Percentiles rank a stretch among this genome's conserved stretches.
These are phyloP conservation scores for Candida ficus DNA, from an alignment of 805 yeast genomes.

Conservation along the genomic window DNA sequence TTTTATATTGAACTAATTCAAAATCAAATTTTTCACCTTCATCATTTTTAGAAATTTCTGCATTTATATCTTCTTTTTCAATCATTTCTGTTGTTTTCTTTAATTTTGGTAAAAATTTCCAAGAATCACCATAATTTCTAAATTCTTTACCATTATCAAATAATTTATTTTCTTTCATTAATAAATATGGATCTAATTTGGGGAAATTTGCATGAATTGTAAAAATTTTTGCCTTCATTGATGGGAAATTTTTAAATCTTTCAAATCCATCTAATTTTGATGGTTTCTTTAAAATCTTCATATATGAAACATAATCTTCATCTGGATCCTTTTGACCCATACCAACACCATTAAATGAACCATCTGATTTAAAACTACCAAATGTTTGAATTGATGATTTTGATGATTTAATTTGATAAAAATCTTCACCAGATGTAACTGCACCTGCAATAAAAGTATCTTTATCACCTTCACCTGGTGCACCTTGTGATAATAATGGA, in stretches of 20 bases:
- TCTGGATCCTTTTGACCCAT: conserved; percentile 73
- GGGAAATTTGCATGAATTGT: neutral
- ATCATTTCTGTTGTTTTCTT: too few relatives aligned
- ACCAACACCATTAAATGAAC: too few relatives aligned
- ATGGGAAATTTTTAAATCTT: too few relatives aligned
- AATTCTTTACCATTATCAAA: neutral
- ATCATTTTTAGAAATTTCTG: too few relatives aligned
- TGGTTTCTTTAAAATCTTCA: neutral
- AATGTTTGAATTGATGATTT: too few relatives aligned
- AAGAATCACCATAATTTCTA: neutral
- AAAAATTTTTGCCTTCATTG: neutral
- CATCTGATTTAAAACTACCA: conserved; percentile 30
- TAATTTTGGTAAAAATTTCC: too few relatives aligned
- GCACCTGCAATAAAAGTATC: conserved; percentile 63
- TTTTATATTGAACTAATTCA: too few relatives aligned
- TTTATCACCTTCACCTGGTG: conserved; percentile 74
- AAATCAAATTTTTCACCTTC: too few relatives aligned
- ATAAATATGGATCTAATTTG: too few relatives aligned
- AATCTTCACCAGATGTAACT: neutral
- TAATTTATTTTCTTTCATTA: too few relatives aligned
- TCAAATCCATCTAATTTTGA: too few relatives aligned
- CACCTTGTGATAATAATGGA: conserved; percentile 64
- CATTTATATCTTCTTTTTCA: too few relatives aligned
- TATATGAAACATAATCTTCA: conserved; percentile 39
- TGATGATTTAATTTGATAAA: conserved; percentile 4